Conservation (phyloP, 768 basidiomycete genomes). For the Serendipita sp. region DNA sequence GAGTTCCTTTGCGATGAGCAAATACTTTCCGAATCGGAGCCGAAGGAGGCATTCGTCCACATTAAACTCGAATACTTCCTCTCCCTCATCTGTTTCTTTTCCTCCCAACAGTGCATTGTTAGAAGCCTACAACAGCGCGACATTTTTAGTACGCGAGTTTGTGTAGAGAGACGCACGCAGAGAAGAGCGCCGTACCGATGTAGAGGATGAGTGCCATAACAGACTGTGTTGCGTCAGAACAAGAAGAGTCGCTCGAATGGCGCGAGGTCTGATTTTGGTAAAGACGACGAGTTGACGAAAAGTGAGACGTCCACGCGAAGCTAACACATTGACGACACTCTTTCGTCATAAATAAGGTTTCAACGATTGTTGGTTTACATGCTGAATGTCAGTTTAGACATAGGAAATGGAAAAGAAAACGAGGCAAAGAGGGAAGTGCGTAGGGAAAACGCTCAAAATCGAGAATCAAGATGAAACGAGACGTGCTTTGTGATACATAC, state of each 20-base stretch:
- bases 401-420: not conserved
- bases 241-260: slow-evolving; percentile 52
- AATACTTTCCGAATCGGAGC: slow-evolving; percentile 67
- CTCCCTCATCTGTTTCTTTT: slow-evolving; percentile 34
- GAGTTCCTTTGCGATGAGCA: slow-evolving; percentile 52
- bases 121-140: slow-evolving; percentile 9
- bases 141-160: slow-evolving; percentile 18
- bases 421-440: not conserved
- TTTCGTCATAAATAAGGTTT: not conserved
- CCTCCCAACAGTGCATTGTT: too few species aligned
- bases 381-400: not conserved
- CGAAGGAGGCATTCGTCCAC: slow-evolving; percentile 68
- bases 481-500: slow-evolving; percentile 25
- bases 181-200: too few species aligned
- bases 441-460: not conserved
- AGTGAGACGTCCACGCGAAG: slow-evolving; percentile 73
- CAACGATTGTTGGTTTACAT: not conserved
- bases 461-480: not conserved
- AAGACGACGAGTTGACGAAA: slow-evolving; percentile 51
- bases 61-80: slow-evolving; percentile 68
- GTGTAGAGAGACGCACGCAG: too few species aligned
- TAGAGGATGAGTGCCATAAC: slow-evolving; percentile 50
- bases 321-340: slow-evolving; percentile 47
- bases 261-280: slow-evolving; percentile 49
- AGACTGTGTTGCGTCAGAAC: slow-evolving; percentile 84